These are phyloP conservation scores for Penicillium psychrofluorescens DNA, from an alignment of 495 filamentous ascomycete genomes.

Conservation along the genomic window DNA sequence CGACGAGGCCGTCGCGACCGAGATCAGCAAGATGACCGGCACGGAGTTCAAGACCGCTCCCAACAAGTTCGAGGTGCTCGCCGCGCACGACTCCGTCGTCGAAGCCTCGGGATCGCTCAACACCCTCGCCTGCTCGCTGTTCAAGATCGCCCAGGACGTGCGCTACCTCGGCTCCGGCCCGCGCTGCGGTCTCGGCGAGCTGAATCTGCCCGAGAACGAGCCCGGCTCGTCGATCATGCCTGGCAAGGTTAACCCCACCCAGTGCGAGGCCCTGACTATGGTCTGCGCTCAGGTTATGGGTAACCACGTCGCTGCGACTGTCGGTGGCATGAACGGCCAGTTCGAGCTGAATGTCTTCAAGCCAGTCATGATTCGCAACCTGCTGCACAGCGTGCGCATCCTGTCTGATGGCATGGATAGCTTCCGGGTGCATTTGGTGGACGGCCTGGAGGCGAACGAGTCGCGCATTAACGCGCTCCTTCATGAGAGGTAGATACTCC, in stretches of 20 bases:
- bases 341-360: constrained; percentile 99
- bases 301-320: constrained; percentile 85
- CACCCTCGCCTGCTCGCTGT: constrained; percentile 84
- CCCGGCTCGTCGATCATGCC: constrained; percentile 97
- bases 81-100: constrained; percentile 91
- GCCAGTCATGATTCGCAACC: constrained; percentile 88
- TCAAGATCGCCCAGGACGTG: constrained; percentile 98
- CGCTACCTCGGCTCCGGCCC: constrained; percentile 94
- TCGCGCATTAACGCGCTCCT: constrained; percentile 77
- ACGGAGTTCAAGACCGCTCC: constrained; percentile 92
- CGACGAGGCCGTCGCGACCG: constrained; percentile 81
- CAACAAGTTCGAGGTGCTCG: constrained; percentile 99
- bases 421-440: constrained; percentile 89
- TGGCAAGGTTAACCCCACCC: constrained; percentile 98
- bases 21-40: constrained; percentile 86
- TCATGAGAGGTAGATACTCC: constrained; percentile 64
- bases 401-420: constrained; percentile 87
- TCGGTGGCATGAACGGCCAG: constrained; percentile 94
- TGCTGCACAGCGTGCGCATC: constrained; percentile 83
- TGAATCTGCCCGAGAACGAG: constrained; percentile 93
- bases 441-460: constrained; percentile 87
- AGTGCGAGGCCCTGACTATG: constrained; percentile 98
- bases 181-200: constrained; percentile 89
- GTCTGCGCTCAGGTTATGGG: constrained; percentile 96
- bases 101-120: constrained; percentile 90